Percentiles rank a stretch among this genome's conserved stretches.
These are phyloP conservation scores for Macrolepiota fuliginosa DNA, from an alignment of 768 basidiomycete genomes.

Conservation along the genomic window DNA sequence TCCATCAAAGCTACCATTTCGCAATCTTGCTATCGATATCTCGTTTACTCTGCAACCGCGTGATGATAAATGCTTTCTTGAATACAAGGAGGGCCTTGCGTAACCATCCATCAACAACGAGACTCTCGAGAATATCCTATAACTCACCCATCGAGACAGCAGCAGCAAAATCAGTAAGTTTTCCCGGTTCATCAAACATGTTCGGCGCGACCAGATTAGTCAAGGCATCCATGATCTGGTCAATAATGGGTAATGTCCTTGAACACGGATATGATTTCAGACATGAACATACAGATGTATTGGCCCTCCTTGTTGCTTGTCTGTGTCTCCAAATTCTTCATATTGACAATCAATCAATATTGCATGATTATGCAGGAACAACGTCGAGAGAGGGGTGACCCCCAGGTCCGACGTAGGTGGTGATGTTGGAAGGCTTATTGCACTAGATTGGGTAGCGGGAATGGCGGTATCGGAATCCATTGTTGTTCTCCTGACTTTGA, in stretches of 20 bases:
- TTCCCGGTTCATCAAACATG: constrained; percentile 96
- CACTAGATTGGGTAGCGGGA: background rate
- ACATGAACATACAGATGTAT: constrained; percentile 92
- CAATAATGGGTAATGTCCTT: constrained; percentile 98
- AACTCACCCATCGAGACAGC: constrained; percentile 93
- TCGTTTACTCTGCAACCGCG: constrained; percentile 31
- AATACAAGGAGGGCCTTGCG: constrained; percentile 88
- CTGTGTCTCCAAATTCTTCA: constrained; percentile 77
- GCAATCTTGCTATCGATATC: no score
- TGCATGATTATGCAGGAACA: no score
- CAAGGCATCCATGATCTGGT: constrained; percentile 91
- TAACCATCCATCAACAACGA: constrained; percentile 82
- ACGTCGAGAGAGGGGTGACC: constrained; percentile 72
- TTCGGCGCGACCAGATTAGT: constrained; percentile 90
- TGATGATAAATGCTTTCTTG: constrained; percentile 98
- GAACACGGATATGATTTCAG: constrained; percentile 96
- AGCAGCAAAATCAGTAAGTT: constrained; percentile 95
- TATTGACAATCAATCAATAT: no score
- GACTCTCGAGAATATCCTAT: constrained; percentile 90
- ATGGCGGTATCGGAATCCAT: constrained; percentile 16
- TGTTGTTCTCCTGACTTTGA: no score
- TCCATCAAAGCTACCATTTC: no score
- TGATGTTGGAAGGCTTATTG: no score
- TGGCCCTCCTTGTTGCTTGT: constrained; percentile 92
- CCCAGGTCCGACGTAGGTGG: background rate